A percentile compares a stretch with the other conserved stretches of the same genome.
phyloP scores from a whole-genome alignment of 371 early-diverging fungal genomes.

The Polyrhizophydium stewartii region DNA sequence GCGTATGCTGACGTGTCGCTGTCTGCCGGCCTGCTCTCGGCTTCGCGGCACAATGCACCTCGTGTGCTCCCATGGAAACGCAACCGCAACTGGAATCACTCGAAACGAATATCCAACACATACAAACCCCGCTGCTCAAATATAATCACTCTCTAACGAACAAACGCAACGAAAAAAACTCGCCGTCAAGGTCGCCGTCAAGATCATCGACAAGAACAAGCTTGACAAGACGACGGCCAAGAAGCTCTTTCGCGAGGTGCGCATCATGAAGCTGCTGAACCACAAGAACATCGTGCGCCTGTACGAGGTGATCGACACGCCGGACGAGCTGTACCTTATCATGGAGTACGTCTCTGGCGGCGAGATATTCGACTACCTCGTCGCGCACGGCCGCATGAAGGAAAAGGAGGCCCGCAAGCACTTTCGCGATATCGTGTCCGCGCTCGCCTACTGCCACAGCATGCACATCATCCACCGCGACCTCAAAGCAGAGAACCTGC shows the following conservation, averaged over 20 bases:
- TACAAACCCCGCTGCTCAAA: too few species aligned
- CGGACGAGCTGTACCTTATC: constrained; percentile 48
- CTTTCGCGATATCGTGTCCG: constrained; percentile 61
- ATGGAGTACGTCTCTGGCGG: constrained; percentile 56
- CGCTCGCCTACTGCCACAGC: constrained; percentile 61
- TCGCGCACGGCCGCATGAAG: constrained; percentile 55
- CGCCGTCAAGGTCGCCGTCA: constrained; percentile 43
- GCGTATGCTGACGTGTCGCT: too few species aligned
- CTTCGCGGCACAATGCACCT: too few species aligned
- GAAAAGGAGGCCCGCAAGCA: constrained; percentile 61
- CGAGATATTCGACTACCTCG: constrained; percentile 57
- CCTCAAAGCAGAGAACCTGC: constrained; percentile 54
- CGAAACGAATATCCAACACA: too few species aligned
- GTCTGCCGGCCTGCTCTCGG: too few species aligned
- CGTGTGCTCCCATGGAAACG: too few species aligned
- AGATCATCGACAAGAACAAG: constrained; percentile 54
- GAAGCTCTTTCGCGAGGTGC: constrained; percentile 60
- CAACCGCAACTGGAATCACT: too few species aligned
- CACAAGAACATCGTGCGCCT: constrained; percentile 62
- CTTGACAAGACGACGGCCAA: constrained; percentile 46
- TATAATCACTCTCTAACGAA: too few species aligned
- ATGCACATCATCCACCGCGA: constrained; percentile 64
- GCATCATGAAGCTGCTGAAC: constrained; percentile 61
- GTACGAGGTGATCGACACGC: constrained; percentile 64
- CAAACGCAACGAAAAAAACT: too few species aligned